Evolutionary conservation across 1,284 basidiomycete genomes (phyloP).

Genomic region (Trichosporon asahii): DNA sequence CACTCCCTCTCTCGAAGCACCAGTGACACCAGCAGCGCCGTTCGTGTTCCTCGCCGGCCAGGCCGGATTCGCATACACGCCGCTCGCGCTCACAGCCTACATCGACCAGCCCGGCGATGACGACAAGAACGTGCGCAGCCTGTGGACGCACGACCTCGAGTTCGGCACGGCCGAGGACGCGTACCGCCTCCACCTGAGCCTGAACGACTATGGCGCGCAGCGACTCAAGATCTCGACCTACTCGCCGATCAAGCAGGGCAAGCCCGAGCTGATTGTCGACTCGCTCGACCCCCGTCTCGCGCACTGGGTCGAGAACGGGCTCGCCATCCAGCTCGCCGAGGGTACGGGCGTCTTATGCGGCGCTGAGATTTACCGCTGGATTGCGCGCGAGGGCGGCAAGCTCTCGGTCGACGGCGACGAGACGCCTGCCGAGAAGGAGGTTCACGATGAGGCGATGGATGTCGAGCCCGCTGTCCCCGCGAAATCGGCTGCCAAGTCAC

Average conservation of each 20-base stretch:
- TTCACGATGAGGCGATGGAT: not conserved
- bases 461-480: not conserved
- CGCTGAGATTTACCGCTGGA: constrained; percentile 16
- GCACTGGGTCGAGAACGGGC: constrained; percentile 18
- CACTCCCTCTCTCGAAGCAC: not conserved
- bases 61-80: constrained; percentile 26
- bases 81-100: constrained; percentile 25
- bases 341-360: constrained; percentile 13
- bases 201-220: constrained; percentile 11
- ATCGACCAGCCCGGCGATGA: constrained; percentile 17
- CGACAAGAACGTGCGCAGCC: constrained; percentile 5
- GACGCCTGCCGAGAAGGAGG: constrained; percentile 8
- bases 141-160: constrained; percentile 24
- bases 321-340: constrained; percentile 15
- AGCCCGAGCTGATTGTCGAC: constrained; percentile 5
- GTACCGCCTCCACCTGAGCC: constrained; percentile 14
- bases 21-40: constrained; percentile 1
- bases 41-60: constrained; percentile 12
- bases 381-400: constrained; percentile 7
- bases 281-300: constrained; percentile 14
- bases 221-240: constrained; percentile 1
- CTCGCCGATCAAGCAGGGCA: not conserved
- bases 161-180: constrained; percentile 15
- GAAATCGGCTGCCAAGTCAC: not conserved
- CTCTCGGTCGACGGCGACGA: not conserved